A percentile compares a stretch with the other conserved stretches of the same genome.
phyloP scores from a whole-genome alignment of 2,329 filamentous ascomycete genomes.

The Bipolaris cookei region DNA sequence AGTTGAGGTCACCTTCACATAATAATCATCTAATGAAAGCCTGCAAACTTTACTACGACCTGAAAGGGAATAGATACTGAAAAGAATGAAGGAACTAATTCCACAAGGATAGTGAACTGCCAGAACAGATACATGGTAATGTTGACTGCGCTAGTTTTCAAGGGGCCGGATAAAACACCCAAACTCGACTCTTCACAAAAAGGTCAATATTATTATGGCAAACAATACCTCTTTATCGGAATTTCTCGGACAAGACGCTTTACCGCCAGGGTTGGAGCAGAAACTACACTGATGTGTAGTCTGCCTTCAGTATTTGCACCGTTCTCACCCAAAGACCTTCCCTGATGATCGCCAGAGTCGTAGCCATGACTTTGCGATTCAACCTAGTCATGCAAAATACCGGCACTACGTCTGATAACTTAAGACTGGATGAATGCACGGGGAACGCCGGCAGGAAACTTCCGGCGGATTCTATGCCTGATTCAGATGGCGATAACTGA shows the following conservation, averaged over 20 bases:
- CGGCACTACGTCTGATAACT: constrained; percentile 4
- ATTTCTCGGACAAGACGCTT: background rate
- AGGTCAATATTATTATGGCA: background rate
- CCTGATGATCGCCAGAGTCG: background rate
- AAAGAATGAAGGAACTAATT: background rate
- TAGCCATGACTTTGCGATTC: constrained; percentile 7
- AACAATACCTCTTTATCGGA: constrained; percentile 4
- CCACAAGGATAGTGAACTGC: background rate
- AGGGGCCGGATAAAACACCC: constrained; percentile 1
- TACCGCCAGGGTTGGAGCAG: background rate
- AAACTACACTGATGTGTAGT: background rate
- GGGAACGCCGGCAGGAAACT: constrained; percentile 4
- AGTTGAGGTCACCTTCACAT: constrained; percentile 4
- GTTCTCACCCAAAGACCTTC: background rate
- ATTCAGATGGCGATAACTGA: constrained; percentile 1
- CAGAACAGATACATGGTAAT: background rate
- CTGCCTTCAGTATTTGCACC: constrained; percentile 3
- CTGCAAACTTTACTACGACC: background rate
- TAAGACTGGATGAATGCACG: background rate
- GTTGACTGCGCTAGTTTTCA: background rate
- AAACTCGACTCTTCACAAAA: background rate
- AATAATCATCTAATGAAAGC: background rate
- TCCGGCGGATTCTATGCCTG: constrained; percentile 14
- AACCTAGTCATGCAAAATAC: constrained; percentile 6
- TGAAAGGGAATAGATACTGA: background rate